phyloP scores from a whole-genome alignment of 306 rosid species.

The Crataegus laevigata region DNA sequence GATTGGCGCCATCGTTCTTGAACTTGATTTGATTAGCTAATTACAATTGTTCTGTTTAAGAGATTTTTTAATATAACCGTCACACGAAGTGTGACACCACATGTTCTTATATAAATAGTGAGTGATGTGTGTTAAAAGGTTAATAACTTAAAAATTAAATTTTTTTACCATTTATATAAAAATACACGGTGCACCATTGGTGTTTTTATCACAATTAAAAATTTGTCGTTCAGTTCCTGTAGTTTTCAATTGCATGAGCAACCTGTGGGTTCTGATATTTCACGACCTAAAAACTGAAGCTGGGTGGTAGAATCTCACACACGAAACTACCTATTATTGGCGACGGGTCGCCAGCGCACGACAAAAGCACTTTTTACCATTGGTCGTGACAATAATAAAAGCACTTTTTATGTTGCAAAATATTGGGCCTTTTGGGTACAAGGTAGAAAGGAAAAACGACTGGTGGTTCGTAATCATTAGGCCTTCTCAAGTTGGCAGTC shows the following conservation, averaged over 20 bases:
- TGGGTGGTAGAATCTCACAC: not conserved
- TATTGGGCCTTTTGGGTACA: not conserved
- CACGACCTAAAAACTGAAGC: not conserved
- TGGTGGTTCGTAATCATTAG: too few species aligned
- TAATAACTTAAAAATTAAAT: too few species aligned
- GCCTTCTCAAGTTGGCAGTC: not conserved
- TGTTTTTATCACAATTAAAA: too few species aligned
- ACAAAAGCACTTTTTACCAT: not conserved
- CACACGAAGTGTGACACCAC: too few species aligned
- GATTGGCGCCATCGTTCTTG: too few species aligned
- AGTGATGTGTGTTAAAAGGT: too few species aligned
- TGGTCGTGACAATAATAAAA: not conserved
- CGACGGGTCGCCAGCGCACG: not conserved
- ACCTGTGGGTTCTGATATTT: not conserved
- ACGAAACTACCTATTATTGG: not conserved
- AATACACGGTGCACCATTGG: too few species aligned
- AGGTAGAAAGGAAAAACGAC: too few species aligned
- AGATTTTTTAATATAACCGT: too few species aligned
- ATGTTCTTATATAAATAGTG: too few species aligned
- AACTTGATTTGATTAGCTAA: too few species aligned
- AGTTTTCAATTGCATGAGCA: not conserved
- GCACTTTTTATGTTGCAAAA: not conserved
- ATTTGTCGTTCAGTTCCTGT: not conserved
- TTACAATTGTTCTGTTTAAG: not conserved
- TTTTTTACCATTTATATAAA: too few species aligned